Conservation (phyloP, 495 filamentous ascomycete genomes). For the Aspergillus leporis region DNA sequence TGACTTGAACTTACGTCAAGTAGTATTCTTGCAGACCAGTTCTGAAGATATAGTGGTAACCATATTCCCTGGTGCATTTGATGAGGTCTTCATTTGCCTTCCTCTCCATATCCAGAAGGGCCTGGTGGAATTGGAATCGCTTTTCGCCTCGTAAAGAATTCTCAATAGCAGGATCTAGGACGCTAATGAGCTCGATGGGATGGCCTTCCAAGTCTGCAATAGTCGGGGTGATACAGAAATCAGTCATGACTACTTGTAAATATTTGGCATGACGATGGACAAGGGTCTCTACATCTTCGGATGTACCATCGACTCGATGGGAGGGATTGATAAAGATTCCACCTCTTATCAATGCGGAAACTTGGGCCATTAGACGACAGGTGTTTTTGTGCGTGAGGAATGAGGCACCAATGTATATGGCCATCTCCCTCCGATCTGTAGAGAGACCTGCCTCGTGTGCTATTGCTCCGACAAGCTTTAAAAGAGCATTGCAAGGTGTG, state of each 20-base stretch:
- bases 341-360: slow-evolving; percentile 15
- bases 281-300: slow-evolving; percentile 8
- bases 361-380: slow-evolving; percentile 26
- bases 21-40: slow-evolving; percentile 26
- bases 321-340: slow-evolving; percentile 16
- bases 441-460: slow-evolving; percentile 6
- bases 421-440: slow-evolving; percentile 14
- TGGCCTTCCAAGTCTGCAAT: slow-evolving; percentile 27
- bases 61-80: slow-evolving; percentile 17
- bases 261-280: slow-evolving; percentile 16
- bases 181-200: slow-evolving; percentile 23
- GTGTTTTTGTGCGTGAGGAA: slow-evolving; percentile 16
- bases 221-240: slow-evolving; percentile 16
- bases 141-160: slow-evolving; percentile 6
- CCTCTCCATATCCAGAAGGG: slow-evolving; percentile 18
- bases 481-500: background rate
- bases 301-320: slow-evolving; percentile 12
- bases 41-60: slow-evolving; percentile 28
- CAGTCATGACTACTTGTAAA: slow-evolving; percentile 13
- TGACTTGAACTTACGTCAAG: slow-evolving; percentile 17
- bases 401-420: slow-evolving; percentile 15
- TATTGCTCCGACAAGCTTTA: slow-evolving; percentile 10
- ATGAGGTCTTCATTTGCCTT: slow-evolving; percentile 23
- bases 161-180: slow-evolving; percentile 17
- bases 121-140: slow-evolving; percentile 16